A percentile compares a stretch with the other conserved stretches of the same genome.
Conservation (phyloP, 495 filamentous ascomycete genomes). For the Tetracladium marchalianum region DNA sequence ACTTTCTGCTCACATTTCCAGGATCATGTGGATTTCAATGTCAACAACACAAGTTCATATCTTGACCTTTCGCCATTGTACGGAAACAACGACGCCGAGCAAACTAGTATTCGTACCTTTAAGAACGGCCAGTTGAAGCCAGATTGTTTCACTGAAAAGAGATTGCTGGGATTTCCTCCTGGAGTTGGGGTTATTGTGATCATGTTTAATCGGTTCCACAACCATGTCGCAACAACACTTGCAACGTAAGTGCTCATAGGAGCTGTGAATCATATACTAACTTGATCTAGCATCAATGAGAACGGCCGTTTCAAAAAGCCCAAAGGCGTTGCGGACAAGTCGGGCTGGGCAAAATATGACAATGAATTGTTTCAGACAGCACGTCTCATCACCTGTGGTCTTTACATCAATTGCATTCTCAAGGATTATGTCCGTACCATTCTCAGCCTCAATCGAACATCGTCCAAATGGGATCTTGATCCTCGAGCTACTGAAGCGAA, state of each 20-base stretch:
- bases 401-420: conserved; percentile 78
- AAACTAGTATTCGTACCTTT: conserved; percentile 66
- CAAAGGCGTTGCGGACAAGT: conserved; percentile 29
- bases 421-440: conserved; percentile 80
- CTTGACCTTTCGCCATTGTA: conserved; percentile 80
- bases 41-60: conserved; percentile 71
- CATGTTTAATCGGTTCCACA: conserved; percentile 72
- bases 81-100: conserved; percentile 69
- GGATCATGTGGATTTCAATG: conserved; percentile 37
- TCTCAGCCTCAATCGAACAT: conserved; percentile 67
- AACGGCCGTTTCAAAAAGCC: conserved; percentile 60
- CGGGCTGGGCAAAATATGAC: conserved; percentile 65
- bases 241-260: conserved; percentile 7
- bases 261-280: background rate
- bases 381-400: conserved; percentile 65
- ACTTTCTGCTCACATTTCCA: conserved; percentile 1
- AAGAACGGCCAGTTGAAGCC: conserved; percentile 77
- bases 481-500: conserved; percentile 47
- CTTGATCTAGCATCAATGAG: conserved; percentile 65
- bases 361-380: conserved; percentile 80
- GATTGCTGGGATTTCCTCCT: conserved; percentile 72
- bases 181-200: conserved; percentile 71
- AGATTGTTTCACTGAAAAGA: conserved; percentile 69
- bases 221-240: conserved; percentile 63
- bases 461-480: conserved; percentile 73